Evolutionary conservation across 768 basidiomycete genomes (phyloP), one percentile per base, ranked within the genome.

Genomic region (Daedaleopsis sinensis): DNA sequence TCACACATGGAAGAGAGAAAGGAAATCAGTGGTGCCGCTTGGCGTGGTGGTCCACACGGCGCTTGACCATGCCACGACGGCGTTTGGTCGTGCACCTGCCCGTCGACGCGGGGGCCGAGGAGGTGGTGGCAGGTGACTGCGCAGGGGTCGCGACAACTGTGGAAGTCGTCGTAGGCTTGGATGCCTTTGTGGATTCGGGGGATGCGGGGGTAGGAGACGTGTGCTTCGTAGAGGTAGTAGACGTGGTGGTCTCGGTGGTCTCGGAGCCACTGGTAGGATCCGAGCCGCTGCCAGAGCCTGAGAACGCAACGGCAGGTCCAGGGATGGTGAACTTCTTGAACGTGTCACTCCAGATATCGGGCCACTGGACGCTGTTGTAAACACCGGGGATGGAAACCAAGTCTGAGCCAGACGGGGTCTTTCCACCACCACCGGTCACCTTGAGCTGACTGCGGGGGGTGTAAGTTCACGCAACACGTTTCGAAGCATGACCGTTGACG

Each of bases 311-410:
- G 24, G 65, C 57, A 36, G 71, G 71, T 24, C 72, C 70, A 24
- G 72, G 67, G 24, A 66, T 54, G n/a, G 58, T 58, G 55, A 70
- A 69, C 47, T 56, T 58, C 23, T 62, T 59, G 58, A 71, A 68
- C 55, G 48, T 62, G 48, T 64, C 65, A 2, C 35, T 21, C 68
- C 68, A 73, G 55, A 73, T 71, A 47, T 73, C 68, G 24, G 71
- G 71, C 51, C 52, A 73, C 36, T 64, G 47, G 55, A 62, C 36
- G 62, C 48, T 62, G 55, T 64, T 52, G 65, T 73, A 73, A 36
- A 73, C 57, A 18, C 70, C 71, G 9, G 68, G 70, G 35, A 73
- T 67, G 32, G 57, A 55, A 37, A 69, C 70, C 8, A 72, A 58
- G 8, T 62, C 58, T 5, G 63, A 55, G 36, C 61, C 57, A 43